These are phyloP conservation scores for Strobilomyces dryophilus DNA, from an alignment of 768 basidiomycete species.

Conservation along the genomic window DNA sequence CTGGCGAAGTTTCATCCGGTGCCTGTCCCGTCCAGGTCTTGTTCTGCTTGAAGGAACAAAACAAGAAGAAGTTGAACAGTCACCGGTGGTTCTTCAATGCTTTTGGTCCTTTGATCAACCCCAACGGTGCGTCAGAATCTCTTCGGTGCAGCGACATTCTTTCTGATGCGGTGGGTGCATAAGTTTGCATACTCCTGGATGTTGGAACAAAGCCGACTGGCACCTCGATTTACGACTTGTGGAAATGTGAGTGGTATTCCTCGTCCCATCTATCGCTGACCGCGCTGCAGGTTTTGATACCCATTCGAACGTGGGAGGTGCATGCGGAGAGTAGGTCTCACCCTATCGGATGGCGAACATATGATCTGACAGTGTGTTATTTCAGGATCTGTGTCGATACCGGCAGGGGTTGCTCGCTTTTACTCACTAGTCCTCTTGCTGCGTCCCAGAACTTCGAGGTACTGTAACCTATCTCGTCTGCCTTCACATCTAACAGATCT, in stretches of 20 bases:
- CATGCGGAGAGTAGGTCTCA: slow-evolving; percentile 80
- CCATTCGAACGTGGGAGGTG: slow-evolving; percentile 83
- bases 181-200: slow-evolving; percentile 88
- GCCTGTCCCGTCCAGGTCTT: slow-evolving; percentile 81
- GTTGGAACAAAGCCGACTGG: slow-evolving; percentile 95
- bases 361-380: neutral
- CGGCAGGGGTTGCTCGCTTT: slow-evolving; percentile 65
- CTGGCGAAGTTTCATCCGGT: slow-evolving; percentile 74
- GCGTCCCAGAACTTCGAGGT: slow-evolving; percentile 97
- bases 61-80: slow-evolving; percentile 95
- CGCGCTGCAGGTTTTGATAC: slow-evolving; percentile 60
- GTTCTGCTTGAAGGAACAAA: slow-evolving; percentile 92
- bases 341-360: neutral
- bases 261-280: slow-evolving; percentile 1
- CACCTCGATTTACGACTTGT: slow-evolving; percentile 93
- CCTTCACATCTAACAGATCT: neutral
- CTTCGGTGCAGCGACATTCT: neutral
- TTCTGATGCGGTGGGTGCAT: neutral
- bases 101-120: slow-evolving; percentile 80
- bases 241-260: slow-evolving; percentile 64
- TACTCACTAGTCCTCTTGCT: slow-evolving; percentile 72
- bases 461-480: neutral
- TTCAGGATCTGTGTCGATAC: slow-evolving; percentile 77
- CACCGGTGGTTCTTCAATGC: slow-evolving; percentile 99
- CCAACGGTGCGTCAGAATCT: slow-evolving; percentile 55